These are phyloP conservation scores for Casuarina cunninghamiana DNA, from an alignment of 306 rosid genomes.

Conservation along the genomic window DNA sequence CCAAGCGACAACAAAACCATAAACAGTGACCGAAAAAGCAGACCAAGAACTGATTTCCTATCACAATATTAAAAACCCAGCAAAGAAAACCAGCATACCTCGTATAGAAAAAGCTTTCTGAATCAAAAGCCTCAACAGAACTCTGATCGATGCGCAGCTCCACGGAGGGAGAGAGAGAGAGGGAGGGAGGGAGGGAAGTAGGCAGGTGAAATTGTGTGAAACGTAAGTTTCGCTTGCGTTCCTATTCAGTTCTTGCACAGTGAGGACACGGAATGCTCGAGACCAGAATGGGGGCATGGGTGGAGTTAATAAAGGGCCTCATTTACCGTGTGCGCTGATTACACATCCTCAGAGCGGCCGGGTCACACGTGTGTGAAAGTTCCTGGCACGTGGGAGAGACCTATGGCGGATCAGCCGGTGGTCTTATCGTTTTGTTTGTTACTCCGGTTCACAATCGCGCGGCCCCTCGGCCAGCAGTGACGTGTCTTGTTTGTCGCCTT, in stretches of 20 bases:
- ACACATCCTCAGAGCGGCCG: too few relatives aligned
- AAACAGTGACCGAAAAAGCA: not conserved
- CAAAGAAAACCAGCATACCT: conserved; percentile 15
- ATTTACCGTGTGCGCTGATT: not conserved
- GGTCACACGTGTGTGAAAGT: too few relatives aligned
- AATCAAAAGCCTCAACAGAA: not conserved
- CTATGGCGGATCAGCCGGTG: too few relatives aligned
- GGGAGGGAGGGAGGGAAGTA: not conserved
- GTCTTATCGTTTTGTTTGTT: too few relatives aligned
- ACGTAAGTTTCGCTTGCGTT: not conserved
- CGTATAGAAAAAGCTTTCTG: not conserved
- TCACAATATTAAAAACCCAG: not conserved
- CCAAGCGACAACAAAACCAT: not conserved
- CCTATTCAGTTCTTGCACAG: too few relatives aligned
- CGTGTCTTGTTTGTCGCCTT: too few relatives aligned
- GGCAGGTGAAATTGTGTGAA: not conserved
- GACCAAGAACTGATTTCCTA: not conserved
- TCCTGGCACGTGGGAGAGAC: too few relatives aligned
- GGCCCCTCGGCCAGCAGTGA: too few relatives aligned
- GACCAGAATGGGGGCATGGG: not conserved
- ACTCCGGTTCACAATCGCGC: too few relatives aligned
- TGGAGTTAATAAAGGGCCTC: not conserved
- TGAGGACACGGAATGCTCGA: not conserved
- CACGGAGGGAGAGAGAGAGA: not conserved
- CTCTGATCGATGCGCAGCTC: not conserved